These are phyloP conservation scores for Canna indica DNA, from an alignment of 176 grass and related monocot species.

Conservation along the genomic window DNA sequence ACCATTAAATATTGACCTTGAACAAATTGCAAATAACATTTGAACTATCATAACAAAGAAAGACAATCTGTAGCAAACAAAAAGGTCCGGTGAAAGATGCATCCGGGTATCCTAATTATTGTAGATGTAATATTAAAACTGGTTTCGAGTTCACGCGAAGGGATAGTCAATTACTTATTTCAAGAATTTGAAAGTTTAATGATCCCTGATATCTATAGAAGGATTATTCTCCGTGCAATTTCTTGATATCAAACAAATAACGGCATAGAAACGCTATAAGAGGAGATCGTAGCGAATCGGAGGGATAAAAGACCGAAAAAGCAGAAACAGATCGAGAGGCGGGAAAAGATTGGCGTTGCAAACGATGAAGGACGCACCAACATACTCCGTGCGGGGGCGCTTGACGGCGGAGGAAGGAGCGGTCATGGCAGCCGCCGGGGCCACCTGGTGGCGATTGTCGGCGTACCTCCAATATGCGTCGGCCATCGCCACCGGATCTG, in stretches of 20 bases:
- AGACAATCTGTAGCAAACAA: no score
- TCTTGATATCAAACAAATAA: not conserved
- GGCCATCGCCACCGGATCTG: constrained; percentile 21
- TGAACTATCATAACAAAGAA: no score
- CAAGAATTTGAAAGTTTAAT: no score
- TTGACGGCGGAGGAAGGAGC: constrained; percentile 47
- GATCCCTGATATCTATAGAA: no score
- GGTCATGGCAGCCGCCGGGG: constrained; percentile 8
- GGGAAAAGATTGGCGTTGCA: not conserved
- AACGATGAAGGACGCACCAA: constrained; percentile 27
- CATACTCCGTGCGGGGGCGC: constrained; percentile 56
- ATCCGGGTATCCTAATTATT: no score
- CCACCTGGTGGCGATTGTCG: constrained; percentile 36
- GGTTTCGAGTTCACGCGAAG: no score
- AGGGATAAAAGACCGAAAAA: not conserved
- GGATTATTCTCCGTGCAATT: not conserved
- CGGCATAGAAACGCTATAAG: not conserved
- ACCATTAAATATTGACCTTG: no score
- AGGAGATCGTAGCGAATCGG: not conserved
- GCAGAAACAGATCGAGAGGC: no score
- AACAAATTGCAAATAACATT: no score
- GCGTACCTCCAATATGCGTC: constrained; percentile 92
- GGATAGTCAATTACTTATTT: no score
- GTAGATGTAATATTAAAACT: no score
- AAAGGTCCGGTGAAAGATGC: no score